Base-by-base conservation (phyloP, 192 early-diverging fungal genomes). In the Powellomyces hirtus region DNA sequence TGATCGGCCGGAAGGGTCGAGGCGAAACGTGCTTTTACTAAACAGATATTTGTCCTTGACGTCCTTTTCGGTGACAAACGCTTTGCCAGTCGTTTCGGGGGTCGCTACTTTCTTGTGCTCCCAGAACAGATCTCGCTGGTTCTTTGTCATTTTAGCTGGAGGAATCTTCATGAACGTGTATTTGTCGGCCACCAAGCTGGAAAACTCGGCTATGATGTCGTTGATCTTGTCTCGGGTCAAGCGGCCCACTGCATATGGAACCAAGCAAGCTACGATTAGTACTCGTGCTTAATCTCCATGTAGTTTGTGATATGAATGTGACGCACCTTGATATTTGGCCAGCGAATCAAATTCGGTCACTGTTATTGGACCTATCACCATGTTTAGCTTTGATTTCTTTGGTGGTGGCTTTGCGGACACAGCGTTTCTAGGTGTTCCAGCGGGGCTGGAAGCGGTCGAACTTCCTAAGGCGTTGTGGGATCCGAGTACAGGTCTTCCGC, bases 1-100 rank as follows among this genome's bases (percentile, higher is more conserved):
- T 38, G 30, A 69, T 40, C 81, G 22, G 4, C 78, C 76, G 22
- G 49, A 31, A 27, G 78, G 67, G 69, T 78, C 77, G 34, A 77
- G 56, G 60, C 68, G 71, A 61, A 83, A 83, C 8, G 40, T 37
- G 51, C 56, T 55, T 10, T 40, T 42, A 18, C 55, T 51, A 16
- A 52, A 68, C 50, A 35, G 49, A 2, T 30, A 42, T 49, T 79
- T 79, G 26, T 74, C 75, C 35, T 33, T 35, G 24, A 63, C 45
- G 61, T 65, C 67, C 35, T 66, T 61, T 59, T 83, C 81, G 7
- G 74, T 77, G 26, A 83, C 38, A 61, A 78, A 83, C 49, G 66
- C 63, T 31, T 78, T 71, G 34, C 78, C 81, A 38, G 67, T 77
- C 6, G 78, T 80, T 8, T 73, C 78, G 20, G 62, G 66, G 18